Percentiles rank a stretch among this genome's conserved stretches.
phyloP scores from a whole-genome alignment of 169 alveolate genomes.

The Perkinsus chesapeaki region DNA sequence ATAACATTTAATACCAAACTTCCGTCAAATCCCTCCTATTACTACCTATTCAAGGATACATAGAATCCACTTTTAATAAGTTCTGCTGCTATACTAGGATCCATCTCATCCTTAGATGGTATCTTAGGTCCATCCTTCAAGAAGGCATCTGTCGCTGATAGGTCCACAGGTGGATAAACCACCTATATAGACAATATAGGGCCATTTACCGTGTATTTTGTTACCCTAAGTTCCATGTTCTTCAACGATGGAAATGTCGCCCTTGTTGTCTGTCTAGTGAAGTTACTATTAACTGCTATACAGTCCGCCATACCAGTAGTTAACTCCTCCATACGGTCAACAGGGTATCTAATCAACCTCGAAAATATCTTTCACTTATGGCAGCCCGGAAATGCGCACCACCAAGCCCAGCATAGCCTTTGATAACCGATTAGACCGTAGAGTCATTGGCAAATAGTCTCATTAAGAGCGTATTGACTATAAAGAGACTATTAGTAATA shows the following conservation, averaged over 20 bases:
- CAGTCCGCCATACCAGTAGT: constrained; percentile 24
- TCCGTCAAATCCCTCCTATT: constrained; percentile 14
- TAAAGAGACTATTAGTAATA: no score
- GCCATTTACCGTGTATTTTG: constrained; percentile 12
- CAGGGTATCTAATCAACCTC: background rate
- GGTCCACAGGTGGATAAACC: constrained; percentile 25
- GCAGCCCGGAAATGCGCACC: no score
- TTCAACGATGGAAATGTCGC: constrained; percentile 43
- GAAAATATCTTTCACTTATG: no score
- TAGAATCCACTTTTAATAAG: background rate
- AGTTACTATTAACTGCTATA: constrained; percentile 56
- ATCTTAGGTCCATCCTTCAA: background rate
- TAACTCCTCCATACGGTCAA: background rate
- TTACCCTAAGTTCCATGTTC: background rate
- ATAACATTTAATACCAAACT: constrained; percentile 23
- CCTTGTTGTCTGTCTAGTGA: constrained; percentile 47
- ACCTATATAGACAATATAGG: background rate
- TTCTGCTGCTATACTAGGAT: background rate
- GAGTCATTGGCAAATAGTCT: no score
- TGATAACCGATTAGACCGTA: no score
- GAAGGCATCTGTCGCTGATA: background rate
- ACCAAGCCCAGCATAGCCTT: no score
- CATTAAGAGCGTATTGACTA: no score
- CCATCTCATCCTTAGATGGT: background rate
- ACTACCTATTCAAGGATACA: constrained; percentile 13